A percentile compares a stretch with the other conserved stretches of the same genome.
phyloP scores from a whole-genome alignment of 106 monocot genomes.

The Alisma plantagoaquatica region DNA sequence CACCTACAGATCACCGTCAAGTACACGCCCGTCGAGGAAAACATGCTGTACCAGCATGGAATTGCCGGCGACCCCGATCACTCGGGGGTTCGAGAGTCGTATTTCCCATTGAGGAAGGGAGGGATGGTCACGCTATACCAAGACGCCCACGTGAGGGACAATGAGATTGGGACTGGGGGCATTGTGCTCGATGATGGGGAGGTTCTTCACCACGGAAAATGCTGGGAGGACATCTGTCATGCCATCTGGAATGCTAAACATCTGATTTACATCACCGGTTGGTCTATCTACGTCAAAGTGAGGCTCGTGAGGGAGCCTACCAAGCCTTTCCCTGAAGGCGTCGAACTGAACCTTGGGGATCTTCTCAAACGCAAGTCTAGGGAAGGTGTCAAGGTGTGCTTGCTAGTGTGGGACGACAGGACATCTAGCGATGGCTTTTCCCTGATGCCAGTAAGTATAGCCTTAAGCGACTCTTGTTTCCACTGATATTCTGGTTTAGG shows the following conservation, averaged over 20 bases:
- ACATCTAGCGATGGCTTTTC: conserved; percentile 49
- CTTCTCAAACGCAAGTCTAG: conserved; percentile 63
- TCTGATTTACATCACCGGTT: conserved; percentile 55
- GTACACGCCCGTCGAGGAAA: conserved; percentile 9
- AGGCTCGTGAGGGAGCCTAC: conserved; percentile 46
- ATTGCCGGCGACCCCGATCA: background rate
- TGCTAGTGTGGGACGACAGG: conserved; percentile 77
- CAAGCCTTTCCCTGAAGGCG: conserved; percentile 8
- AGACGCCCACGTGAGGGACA: too few relatives aligned
- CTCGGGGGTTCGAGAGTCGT: background rate
- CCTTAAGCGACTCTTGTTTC: too few relatives aligned
- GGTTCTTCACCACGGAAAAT: conserved; percentile 31
- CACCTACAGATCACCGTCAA: conserved; percentile 3
- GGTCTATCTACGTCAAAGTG: conserved; percentile 56
- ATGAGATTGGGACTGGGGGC: too few relatives aligned
- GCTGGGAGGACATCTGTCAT: conserved; percentile 78
- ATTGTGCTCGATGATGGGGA: too few relatives aligned
- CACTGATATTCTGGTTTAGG: too few relatives aligned
- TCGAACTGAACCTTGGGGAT: conserved; percentile 33
- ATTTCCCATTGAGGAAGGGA: conserved; percentile 5
- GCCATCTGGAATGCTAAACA: conserved; percentile 51
- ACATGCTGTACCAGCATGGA: conserved; percentile 1
- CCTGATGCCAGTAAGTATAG: conserved; percentile 24
- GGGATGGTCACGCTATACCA: conserved; percentile 29
- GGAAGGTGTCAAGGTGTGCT: conserved; percentile 54